These are phyloP conservation scores for Pelagomonas calceolata DNA, from an alignment of 108 stramenopile genomes.

Conservation along the genomic window DNA sequence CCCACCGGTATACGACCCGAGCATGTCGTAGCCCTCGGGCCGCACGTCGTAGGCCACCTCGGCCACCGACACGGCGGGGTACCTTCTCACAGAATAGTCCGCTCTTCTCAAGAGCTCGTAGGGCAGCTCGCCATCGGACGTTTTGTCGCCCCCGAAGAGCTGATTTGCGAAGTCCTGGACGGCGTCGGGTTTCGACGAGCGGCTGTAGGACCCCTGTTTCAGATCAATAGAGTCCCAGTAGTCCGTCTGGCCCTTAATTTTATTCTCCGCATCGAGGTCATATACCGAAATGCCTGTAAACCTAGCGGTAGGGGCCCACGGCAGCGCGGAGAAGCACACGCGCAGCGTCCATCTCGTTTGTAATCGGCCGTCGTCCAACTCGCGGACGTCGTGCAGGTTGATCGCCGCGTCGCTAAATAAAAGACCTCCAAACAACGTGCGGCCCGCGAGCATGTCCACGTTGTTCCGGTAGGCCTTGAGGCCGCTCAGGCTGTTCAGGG, in stretches of 20 bases:
- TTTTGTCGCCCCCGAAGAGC: constrained; percentile 38
- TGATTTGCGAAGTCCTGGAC: constrained; percentile 65
- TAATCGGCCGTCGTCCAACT: constrained; percentile 35
- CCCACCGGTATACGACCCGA: too few relatives aligned
- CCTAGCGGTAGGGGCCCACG: constrained; percentile 77
- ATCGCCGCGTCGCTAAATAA: constrained; percentile 80
- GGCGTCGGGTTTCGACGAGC: constrained; percentile 46
- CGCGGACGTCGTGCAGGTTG: constrained; percentile 64
- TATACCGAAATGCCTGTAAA: constrained; percentile 89
- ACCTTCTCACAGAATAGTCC: constrained; percentile 65
- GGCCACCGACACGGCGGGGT: constrained; percentile 51
- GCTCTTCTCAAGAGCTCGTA: constrained; percentile 63
- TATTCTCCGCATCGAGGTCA: constrained; percentile 34
- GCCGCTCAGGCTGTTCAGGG: constrained; percentile 66
- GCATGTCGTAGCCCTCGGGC: constrained; percentile 58
- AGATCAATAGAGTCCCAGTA: constrained; percentile 91
- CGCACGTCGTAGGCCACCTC: constrained; percentile 52
- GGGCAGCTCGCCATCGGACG: constrained; percentile 63
- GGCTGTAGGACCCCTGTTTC: constrained; percentile 23
- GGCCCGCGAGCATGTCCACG: constrained; percentile 79
- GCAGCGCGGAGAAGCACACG: constrained; percentile 62
- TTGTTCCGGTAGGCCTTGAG: constrained; percentile 70
- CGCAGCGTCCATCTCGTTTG: constrained; percentile 82
- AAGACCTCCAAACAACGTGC: constrained; percentile 65
- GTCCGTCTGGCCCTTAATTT: constrained; percentile 63